phyloP scores from a whole-genome alignment of 176 grass and related monocot genomes.

The Oryza rufipogon region DNA sequence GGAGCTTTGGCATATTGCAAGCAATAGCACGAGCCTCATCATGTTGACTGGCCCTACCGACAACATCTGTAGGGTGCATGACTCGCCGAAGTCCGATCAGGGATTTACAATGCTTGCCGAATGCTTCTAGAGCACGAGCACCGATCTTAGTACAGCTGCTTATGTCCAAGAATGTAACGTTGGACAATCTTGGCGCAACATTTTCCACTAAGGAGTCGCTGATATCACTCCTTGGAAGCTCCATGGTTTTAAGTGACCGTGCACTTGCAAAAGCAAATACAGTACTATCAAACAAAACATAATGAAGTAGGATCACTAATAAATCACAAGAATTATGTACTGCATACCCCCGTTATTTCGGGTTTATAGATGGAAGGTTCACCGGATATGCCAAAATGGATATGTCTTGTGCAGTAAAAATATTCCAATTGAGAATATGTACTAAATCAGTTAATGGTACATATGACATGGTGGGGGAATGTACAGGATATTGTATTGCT shows the following conservation, averaged over 20 bases:
- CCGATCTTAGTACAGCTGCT: conserved; percentile 91
- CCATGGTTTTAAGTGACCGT: conserved; percentile 64
- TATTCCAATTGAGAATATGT: background rate
- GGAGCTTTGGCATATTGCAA: conserved; percentile 77
- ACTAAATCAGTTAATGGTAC: background rate
- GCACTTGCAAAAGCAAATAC: conserved; percentile 52
- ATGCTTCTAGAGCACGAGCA: conserved; percentile 74
- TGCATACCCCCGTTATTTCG: background rate
- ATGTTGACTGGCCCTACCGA: conserved; percentile 71
- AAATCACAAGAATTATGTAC: background rate
- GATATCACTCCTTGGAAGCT: conserved; percentile 93
- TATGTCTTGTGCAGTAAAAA: background rate
- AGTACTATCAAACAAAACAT: conserved; percentile 4
- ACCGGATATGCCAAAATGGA: background rate
- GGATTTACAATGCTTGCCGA: conserved; percentile 76
- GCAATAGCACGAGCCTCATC: conserved; percentile 90
- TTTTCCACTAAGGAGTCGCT: conserved; percentile 76
- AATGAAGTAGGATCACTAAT: background rate
- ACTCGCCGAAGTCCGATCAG: conserved; percentile 67
- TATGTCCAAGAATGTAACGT: conserved; percentile 82
- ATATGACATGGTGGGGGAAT: background rate
- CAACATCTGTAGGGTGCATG: conserved; percentile 87
- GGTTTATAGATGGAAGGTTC: background rate
- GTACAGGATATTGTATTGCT: conserved; percentile 19
- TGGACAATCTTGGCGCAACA: conserved; percentile 58